Percentiles rank a stretch among this genome's conserved stretches.
Conservation (phyloP, 805 yeast genomes). For the Barnettozyma siamensis region DNA sequence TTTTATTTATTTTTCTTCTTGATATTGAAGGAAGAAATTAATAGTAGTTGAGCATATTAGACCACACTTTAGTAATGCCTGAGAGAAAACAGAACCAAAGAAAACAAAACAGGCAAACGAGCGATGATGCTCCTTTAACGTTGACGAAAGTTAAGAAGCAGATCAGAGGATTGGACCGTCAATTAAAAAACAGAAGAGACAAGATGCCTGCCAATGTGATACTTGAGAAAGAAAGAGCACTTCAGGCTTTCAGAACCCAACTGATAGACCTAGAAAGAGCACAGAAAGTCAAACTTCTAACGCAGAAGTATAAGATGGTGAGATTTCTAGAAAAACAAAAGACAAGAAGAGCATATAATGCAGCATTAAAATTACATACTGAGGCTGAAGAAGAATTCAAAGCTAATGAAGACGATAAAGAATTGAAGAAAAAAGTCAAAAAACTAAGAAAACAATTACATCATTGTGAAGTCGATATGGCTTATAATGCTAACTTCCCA, state of each 20-base stretch:
- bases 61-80: neutral
- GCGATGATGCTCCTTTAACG: neutral
- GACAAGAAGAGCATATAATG: constrained; percentile 65
- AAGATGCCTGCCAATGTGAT: constrained; percentile 58
- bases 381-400: constrained; percentile 22
- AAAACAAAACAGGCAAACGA: neutral
- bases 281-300: constrained; percentile 42
- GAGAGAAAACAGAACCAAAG: neutral
- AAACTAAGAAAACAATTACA: constrained; percentile 45
- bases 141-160: constrained; percentile 65
- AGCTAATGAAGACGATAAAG: constrained; percentile 23
- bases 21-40: neutral
- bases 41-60: neutral
- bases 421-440: constrained; percentile 30
- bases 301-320: constrained; percentile 86
- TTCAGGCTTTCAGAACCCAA: constrained; percentile 58
- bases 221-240: constrained; percentile 68
- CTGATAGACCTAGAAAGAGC: constrained; percentile 41
- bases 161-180: constrained; percentile 79
- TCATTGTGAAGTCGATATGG: constrained; percentile 62
- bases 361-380: constrained; percentile 30
- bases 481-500: constrained; percentile 75
- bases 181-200: constrained; percentile 48
- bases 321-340: constrained; percentile 87
- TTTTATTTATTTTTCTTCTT: neutral